A percentile compares a stretch with the other conserved stretches of the same genome.
These are phyloP conservation scores for Lyophyllum atratum DNA, from an alignment of 768 basidiomycete genomes.

Conservation along the genomic window DNA sequence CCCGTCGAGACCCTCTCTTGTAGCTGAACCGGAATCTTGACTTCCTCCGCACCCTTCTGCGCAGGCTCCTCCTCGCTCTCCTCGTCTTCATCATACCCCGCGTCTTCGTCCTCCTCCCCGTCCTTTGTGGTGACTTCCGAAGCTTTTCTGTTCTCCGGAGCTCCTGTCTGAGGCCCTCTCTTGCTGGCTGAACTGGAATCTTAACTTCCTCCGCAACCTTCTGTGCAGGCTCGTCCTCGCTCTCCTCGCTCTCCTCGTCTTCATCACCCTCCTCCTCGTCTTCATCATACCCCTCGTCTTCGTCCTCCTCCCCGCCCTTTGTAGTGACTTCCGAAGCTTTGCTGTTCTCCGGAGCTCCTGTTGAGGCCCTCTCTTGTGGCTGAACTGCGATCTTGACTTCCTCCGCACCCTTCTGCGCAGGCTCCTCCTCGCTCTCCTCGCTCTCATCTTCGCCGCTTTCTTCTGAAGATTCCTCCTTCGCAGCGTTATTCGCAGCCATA, in stretches of 20 bases:
- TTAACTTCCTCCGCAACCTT: constrained; percentile 7
- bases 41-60: neutral
- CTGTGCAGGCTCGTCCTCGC: neutral
- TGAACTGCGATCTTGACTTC: neutral
- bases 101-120: constrained; percentile 12
- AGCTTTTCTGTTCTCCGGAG: constrained; percentile 23
- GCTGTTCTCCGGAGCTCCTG: neutral
- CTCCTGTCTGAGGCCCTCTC: constrained; percentile 21
- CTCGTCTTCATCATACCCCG: constrained; percentile 11
- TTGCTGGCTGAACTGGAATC: neutral
- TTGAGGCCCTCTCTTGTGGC: neutral
- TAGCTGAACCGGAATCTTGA: neutral
- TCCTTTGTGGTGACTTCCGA: neutral
- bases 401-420: neutral
- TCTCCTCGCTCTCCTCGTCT: constrained; percentile 12
- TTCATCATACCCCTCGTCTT: constrained; percentile 17
- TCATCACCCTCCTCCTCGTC: constrained; percentile 20
- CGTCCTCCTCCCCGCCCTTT: neutral
- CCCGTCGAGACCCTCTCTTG: neutral
- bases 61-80: constrained; percentile 17
- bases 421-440: constrained; percentile 17
- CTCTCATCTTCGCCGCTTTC: constrained; percentile 11
- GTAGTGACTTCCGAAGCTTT: neutral
- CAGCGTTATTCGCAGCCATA: neutral
- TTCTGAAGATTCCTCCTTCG: constrained; percentile 10